Evolutionary conservation across 2,329 filamentous ascomycete species (phyloP).

Genomic region (Cyclaneusma minus): DNA sequence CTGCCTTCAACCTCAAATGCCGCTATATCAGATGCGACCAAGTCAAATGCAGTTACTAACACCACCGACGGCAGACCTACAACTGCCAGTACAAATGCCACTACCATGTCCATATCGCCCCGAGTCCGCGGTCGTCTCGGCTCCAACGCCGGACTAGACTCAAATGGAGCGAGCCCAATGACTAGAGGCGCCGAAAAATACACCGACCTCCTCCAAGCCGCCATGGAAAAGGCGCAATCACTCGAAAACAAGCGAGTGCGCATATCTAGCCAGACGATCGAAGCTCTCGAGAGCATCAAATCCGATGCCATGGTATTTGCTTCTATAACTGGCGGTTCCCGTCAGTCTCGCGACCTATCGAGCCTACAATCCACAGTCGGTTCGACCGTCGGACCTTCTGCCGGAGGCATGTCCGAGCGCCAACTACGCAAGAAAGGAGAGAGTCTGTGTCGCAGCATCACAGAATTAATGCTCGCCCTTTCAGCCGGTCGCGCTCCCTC

Average conservation of each 20-base stretch:
- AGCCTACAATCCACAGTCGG: conserved; percentile 32
- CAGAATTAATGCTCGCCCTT: conserved; percentile 78
- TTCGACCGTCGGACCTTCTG: conserved; percentile 22
- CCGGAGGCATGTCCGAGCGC: conserved; percentile 50
- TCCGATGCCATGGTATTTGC: conserved; percentile 68
- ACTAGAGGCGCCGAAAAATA: too few species aligned
- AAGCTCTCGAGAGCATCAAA: conserved; percentile 65
- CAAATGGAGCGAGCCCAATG: conserved; percentile 33
- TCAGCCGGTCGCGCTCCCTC: too few species aligned
- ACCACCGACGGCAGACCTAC: conserved; percentile 67
- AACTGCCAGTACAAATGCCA: conserved; percentile 82
- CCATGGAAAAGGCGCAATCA: conserved; percentile 62
- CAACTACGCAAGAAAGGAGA: conserved; percentile 83
- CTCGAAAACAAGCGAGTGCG: conserved; percentile 59
- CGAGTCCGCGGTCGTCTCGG: conserved; percentile 50
- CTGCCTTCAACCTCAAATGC: conserved; percentile 69
- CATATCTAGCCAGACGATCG: too few species aligned
- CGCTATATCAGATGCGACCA: conserved; percentile 41
- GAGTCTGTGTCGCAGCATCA: conserved; percentile 80
- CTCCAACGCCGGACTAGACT: conserved; percentile 27
- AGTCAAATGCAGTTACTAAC: conserved; percentile 23
- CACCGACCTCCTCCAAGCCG: conserved; percentile 67
- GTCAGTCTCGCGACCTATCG: conserved; percentile 52
- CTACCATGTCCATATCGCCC: conserved; percentile 80
- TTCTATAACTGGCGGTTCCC: conserved; percentile 58